A percentile compares a stretch with the other conserved stretches of the same genome.
Evolutionary conservation across 176 grass and related monocot species (phyloP).

Genomic region (Saccharum officinarum): DNA sequence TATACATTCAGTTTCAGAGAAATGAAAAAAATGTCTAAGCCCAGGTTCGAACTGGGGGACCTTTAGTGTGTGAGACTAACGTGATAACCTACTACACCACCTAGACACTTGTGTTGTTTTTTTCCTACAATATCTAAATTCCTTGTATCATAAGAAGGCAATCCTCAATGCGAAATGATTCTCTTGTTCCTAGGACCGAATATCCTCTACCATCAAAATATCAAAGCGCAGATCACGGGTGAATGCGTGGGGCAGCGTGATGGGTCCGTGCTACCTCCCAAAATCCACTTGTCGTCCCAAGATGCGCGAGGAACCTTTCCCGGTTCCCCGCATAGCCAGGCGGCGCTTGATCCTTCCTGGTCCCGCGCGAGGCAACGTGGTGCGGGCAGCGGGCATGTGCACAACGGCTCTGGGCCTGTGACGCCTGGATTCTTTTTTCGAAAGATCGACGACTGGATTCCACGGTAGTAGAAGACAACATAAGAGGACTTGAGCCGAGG

Average conservation of each 20-base stretch:
- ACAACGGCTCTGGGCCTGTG: not conserved
- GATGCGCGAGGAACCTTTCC: not conserved
- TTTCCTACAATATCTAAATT: no score
- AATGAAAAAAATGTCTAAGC: constrained; percentile 17
- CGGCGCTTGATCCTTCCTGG: not conserved
- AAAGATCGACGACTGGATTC: not conserved
- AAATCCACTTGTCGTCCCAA: not conserved
- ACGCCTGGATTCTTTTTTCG: not conserved
- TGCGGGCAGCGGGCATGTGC: constrained; percentile 22
- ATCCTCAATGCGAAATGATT: no score
- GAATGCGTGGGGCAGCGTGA: not conserved
- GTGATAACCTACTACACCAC: constrained; percentile 80
- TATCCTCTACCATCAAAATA: no score
- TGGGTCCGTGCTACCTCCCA: constrained; percentile 3
- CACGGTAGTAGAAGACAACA: not conserved
- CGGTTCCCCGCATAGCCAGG: not conserved
- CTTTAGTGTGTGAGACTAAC: constrained; percentile 71
- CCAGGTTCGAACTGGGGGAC: constrained; percentile 64
- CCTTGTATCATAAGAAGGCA: no score
- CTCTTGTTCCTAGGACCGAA: no score
- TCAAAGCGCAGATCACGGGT: constrained; percentile 3
- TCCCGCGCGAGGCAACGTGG: constrained; percentile 7
- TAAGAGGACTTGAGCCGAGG: not conserved
- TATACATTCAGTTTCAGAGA: no score
- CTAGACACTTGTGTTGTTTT: not conserved